Evolutionary conservation across 2,329 filamentous ascomycete genomes (phyloP).

Genomic region (Paecilomyces fulvus): DNA sequence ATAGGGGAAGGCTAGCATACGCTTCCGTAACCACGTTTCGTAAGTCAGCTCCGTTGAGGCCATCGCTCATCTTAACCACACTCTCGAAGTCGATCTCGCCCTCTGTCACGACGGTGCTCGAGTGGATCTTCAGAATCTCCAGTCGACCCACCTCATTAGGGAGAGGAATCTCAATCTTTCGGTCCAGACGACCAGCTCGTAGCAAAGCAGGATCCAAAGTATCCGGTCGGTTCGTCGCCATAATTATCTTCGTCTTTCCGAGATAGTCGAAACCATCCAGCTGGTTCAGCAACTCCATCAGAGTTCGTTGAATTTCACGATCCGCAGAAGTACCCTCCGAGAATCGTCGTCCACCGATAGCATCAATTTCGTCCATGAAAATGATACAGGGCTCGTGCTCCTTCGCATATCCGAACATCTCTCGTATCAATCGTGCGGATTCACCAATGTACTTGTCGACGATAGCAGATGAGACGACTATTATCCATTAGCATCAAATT

Average conservation of each 20-base stretch:
- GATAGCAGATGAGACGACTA: constrained; percentile 96
- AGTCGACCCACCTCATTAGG: constrained; percentile 94
- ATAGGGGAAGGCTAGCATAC: constrained; percentile 50
- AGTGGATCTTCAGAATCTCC: constrained; percentile 97
- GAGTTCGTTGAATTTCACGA: constrained; percentile 92
- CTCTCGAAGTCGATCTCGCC: constrained; percentile 98
- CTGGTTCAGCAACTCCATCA: constrained; percentile 98
- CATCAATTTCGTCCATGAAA: constrained; percentile 99
- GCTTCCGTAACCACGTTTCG: constrained; percentile 97
- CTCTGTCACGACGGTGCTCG: constrained; percentile 74
- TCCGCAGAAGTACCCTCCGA: constrained; percentile 96
- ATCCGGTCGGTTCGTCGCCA: constrained; percentile 97
- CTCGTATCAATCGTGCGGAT: constrained; percentile 89
- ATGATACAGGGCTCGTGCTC: constrained; percentile 99
- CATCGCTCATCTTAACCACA: constrained; percentile 99
- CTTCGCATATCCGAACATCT: constrained; percentile 99
- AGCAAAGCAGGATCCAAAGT: constrained; percentile 86
- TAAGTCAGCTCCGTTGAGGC: constrained; percentile 93
- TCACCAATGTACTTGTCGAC: constrained; percentile 99
- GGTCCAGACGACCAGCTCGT: constrained; percentile 66
- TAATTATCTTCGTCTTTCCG: constrained; percentile 99
- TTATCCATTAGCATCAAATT: constrained; percentile 5
- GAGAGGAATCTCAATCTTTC: constrained; percentile 95
- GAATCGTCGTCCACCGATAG: constrained; percentile 92
- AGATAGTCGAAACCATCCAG: constrained; percentile 98